Evolutionary conservation across 352 stramenopile species (phyloP).

Genomic region (Globisporangium middletonii): DNA sequence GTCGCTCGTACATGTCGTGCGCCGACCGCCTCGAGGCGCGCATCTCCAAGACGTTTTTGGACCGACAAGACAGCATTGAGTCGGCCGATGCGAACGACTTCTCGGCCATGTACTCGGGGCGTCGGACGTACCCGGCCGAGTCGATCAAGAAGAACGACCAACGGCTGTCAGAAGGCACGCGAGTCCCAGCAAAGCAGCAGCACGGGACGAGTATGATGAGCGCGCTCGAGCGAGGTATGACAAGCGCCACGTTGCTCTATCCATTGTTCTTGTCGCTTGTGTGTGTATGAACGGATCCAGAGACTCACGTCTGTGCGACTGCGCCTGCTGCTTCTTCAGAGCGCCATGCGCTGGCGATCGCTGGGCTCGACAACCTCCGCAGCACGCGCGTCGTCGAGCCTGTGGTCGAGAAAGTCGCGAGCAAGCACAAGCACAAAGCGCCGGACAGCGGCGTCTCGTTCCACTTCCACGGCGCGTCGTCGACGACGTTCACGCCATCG

Average conservation of each 20-base stretch:
- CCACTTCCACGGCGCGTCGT: constrained; percentile 42
- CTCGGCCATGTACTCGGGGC: constrained; percentile 47
- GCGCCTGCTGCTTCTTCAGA: constrained; percentile 11
- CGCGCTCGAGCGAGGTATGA: constrained; percentile 23
- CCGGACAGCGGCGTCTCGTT: constrained; percentile 46
- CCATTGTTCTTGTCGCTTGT: background rate
- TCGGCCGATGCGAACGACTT: constrained; percentile 28
- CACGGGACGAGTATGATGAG: constrained; percentile 33
- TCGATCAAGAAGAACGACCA: constrained; percentile 39
- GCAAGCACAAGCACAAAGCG: constrained; percentile 11
- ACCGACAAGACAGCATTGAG: constrained; percentile 24
- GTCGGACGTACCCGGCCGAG: constrained; percentile 63
- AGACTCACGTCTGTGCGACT: background rate
- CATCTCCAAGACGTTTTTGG: constrained; percentile 51
- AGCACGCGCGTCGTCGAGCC: constrained; percentile 14
- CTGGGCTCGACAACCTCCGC: constrained; percentile 12
- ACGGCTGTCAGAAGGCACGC: constrained; percentile 32
- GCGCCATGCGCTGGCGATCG: constrained; percentile 6
- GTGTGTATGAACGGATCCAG: background rate
- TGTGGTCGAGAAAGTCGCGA: constrained; percentile 13
- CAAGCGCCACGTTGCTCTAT: too few relatives aligned
- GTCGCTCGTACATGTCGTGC: constrained; percentile 24
- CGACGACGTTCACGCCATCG: constrained; percentile 3
- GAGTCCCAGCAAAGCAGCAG: constrained; percentile 2
- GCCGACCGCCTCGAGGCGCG: constrained; percentile 57